Conservation (phyloP, 140 eudicot species). For the Flaveria floridana region DNA sequence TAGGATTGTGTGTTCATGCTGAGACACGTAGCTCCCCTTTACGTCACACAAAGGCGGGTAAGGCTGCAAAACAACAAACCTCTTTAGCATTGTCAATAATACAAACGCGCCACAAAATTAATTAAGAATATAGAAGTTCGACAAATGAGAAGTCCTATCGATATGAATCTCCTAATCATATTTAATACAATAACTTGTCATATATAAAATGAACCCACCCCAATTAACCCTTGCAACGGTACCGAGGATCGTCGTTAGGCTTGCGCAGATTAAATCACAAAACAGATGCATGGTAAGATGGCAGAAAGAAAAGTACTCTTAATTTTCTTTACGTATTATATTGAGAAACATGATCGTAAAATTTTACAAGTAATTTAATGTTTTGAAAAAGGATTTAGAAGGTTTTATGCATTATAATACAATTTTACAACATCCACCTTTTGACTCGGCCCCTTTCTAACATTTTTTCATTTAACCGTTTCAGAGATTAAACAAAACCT, state of each 20-base stretch:
- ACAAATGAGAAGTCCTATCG: neutral
- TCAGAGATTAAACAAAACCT: no score
- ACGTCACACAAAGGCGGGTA: slow-evolving; percentile 87
- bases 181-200: neutral
- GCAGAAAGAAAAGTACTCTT: neutral
- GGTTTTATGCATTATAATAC: no score
- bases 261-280: neutral
- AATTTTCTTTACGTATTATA: no score
- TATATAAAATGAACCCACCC: neutral
- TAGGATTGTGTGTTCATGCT: slow-evolving; percentile 89
- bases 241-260: neutral
- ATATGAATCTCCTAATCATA: neutral
- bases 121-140: no score
- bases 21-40: slow-evolving; percentile 93
- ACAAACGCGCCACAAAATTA: neutral
- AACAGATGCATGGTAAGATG: neutral
- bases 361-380: no score
- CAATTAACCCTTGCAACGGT: neutral
- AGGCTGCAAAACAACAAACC: slow-evolving; percentile 51
- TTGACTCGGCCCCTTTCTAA: no score
- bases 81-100: neutral
- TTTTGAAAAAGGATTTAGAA: no score
- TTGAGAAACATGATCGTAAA: no score
- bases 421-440: no score
- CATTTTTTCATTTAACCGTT: no score